These are phyloP conservation scores for Komagataea norvegica DNA, from an alignment of 1,139 yeast genomes.

Conservation along the genomic window DNA sequence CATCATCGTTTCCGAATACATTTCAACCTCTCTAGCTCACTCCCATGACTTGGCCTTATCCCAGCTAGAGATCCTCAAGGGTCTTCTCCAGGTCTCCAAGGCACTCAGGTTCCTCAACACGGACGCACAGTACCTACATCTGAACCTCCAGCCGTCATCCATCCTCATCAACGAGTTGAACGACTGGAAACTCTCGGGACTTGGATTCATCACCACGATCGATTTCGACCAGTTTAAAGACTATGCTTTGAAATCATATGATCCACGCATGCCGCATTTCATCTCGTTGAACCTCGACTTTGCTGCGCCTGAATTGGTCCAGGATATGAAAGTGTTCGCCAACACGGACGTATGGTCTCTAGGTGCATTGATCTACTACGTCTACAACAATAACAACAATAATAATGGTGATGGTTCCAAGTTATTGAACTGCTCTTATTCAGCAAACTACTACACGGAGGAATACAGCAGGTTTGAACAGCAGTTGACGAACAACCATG, in stretches of 20 bases:
- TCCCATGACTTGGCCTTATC: slow-evolving; percentile 31
- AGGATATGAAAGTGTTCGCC: slow-evolving; percentile 55
- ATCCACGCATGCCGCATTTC: slow-evolving; percentile 69
- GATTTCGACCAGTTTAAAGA: slow-evolving; percentile 36
- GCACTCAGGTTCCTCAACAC: slow-evolving; percentile 81
- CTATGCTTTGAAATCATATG: slow-evolving; percentile 39
- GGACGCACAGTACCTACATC: slow-evolving; percentile 69
- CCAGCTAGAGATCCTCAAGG: slow-evolving; percentile 54
- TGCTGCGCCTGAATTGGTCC: slow-evolving; percentile 69
- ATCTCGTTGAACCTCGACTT: slow-evolving; percentile 68
- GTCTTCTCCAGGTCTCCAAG: slow-evolving; percentile 70
- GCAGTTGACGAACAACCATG: slow-evolving; percentile 42
- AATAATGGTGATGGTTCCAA: too few relatives aligned
- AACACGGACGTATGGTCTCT: slow-evolving; percentile 81
- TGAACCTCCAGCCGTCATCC: slow-evolving; percentile 75
- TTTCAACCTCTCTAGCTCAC: slow-evolving; percentile 4
- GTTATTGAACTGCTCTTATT: slow-evolving; percentile 45
- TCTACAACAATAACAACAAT: slow-evolving; percentile 46
- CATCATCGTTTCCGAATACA: slow-evolving; percentile 50
- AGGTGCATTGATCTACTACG: slow-evolving; percentile 66
- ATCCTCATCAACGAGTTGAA: slow-evolving; percentile 76
- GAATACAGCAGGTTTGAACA: slow-evolving; percentile 41
- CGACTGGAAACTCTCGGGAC: slow-evolving; percentile 90
- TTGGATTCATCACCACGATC: slow-evolving; percentile 50
- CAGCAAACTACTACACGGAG: slow-evolving; percentile 43